Evolutionary conservation across 441 rosid genomes (phyloP).

Genomic region (Metrosideros polymorpha): DNA sequence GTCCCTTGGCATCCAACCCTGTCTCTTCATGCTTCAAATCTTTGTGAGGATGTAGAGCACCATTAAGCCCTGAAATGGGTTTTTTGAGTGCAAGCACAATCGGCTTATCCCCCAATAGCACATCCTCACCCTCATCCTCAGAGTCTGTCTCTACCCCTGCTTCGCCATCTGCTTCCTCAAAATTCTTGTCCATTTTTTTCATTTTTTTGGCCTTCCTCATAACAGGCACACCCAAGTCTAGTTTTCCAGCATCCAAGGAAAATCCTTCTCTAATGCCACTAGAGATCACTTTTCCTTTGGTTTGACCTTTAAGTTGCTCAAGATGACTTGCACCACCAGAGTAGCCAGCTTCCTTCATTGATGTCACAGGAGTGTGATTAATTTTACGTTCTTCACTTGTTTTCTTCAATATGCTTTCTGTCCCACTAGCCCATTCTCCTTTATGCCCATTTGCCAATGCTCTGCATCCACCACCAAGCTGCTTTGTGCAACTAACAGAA

Average conservation of each 20-base stretch:
- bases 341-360: slow-evolving; percentile 21
- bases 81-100: slow-evolving; percentile 36
- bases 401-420: slow-evolving; percentile 25
- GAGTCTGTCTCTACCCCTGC: slow-evolving; percentile 14
- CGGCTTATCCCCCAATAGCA: slow-evolving; percentile 27
- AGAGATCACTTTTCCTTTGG: slow-evolving; percentile 16
- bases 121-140: slow-evolving; percentile 17
- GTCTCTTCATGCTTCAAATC: slow-evolving; percentile 31
- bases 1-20: slow-evolving; percentile 24
- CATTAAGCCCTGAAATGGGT: slow-evolving; percentile 22
- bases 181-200: slow-evolving; percentile 17
- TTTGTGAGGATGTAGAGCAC: slow-evolving; percentile 39
- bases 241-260: slow-evolving; percentile 12
- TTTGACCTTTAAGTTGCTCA: slow-evolving; percentile 31
- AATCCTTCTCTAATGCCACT: slow-evolving; percentile 8
- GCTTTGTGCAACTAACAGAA: slow-evolving; percentile 20
- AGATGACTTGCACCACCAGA: slow-evolving; percentile 6
- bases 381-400: slow-evolving; percentile 17
- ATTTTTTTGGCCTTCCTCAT: slow-evolving; percentile 29
- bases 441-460: slow-evolving; percentile 27
- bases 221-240: slow-evolving; percentile 16
- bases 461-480: slow-evolving; percentile 26
- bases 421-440: slow-evolving; percentile 28
- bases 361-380: slow-evolving; percentile 11
- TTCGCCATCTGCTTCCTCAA: slow-evolving; percentile 26